phyloP scores from a whole-genome alignment of 441 rosid species.

The Raphanus hybrid region DNA sequence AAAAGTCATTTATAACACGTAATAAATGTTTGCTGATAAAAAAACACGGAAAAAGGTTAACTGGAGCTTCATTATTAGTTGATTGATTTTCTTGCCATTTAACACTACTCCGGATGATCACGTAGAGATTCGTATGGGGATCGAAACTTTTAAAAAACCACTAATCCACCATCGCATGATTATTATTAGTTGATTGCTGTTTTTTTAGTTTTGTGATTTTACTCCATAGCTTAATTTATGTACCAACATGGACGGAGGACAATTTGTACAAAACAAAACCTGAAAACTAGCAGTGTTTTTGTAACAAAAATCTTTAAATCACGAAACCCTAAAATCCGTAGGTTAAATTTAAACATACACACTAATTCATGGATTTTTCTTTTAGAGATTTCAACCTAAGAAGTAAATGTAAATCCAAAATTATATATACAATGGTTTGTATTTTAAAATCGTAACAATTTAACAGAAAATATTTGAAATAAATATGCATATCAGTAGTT shows the following conservation, averaged over 20 bases:
- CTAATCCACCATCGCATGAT: no score
- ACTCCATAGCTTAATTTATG: background rate
- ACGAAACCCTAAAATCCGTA: background rate
- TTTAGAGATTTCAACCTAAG: background rate
- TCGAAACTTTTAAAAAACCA: no score
- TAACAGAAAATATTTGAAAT: no score
- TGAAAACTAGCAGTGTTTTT: background rate
- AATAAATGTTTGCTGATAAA: background rate
- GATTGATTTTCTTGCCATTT: no score
- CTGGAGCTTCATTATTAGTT: background rate
- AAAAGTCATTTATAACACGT: background rate
- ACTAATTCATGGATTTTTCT: background rate
- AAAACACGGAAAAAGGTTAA: background rate
- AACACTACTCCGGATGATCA: no score
- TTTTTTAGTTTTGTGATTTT: background rate
- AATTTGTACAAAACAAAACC: background rate
- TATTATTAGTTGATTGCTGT: background rate
- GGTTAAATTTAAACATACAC: background rate
- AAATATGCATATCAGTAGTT: no score
- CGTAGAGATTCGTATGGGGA: no score
- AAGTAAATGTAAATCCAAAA: background rate
- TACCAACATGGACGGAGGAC: background rate
- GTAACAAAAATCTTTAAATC: background rate
- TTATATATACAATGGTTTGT: no score
- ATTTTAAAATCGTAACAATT: no score